Evolutionary conservation across 805 yeast species (phyloP).

Genomic region (Wickerhamomyces canadensis): DNA sequence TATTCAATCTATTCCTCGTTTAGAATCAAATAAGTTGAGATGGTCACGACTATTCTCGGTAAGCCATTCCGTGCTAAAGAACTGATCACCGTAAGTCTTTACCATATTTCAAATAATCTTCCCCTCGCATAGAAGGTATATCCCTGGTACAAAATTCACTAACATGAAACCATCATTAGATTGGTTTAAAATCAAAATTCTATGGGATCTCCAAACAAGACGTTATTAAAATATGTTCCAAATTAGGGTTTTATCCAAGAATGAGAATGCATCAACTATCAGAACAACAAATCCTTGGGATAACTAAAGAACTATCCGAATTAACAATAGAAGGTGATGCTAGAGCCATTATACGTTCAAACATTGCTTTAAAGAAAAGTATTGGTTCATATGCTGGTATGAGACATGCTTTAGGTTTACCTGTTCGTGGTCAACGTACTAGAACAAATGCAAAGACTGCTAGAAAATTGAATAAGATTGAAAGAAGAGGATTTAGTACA

Average conservation of each 20-base stretch:
- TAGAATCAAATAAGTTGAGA: constrained; percentile 5
- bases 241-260: constrained; percentile 83
- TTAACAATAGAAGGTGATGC: constrained; percentile 79
- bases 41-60: constrained; percentile 25
- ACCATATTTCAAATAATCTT: background rate
- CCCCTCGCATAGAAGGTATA: too few species aligned
- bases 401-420: constrained; percentile 80
- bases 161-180: too few species aligned
- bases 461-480: constrained; percentile 70
- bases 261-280: constrained; percentile 92
- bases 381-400: constrained; percentile 86
- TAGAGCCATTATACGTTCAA: constrained; percentile 65
- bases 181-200: constrained; percentile 74
- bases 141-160: too few species aligned
- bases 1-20: too few species aligned
- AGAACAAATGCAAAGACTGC: constrained; percentile 90
- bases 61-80: constrained; percentile 26
- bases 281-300: constrained; percentile 79
- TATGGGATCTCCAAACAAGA: constrained; percentile 80
- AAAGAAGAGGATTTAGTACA: constrained; percentile 45
- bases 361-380: constrained; percentile 70
- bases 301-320: constrained; percentile 82
- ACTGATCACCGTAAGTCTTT: constrained; percentile 16
- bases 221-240: constrained; percentile 76
- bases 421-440: constrained; percentile 88